Evolutionary conservation across 2,329 filamentous ascomycete genomes (phyloP), one percentile per base, ranked within the genome.

Genomic region (Hirsutella minnesotensis): DNA sequence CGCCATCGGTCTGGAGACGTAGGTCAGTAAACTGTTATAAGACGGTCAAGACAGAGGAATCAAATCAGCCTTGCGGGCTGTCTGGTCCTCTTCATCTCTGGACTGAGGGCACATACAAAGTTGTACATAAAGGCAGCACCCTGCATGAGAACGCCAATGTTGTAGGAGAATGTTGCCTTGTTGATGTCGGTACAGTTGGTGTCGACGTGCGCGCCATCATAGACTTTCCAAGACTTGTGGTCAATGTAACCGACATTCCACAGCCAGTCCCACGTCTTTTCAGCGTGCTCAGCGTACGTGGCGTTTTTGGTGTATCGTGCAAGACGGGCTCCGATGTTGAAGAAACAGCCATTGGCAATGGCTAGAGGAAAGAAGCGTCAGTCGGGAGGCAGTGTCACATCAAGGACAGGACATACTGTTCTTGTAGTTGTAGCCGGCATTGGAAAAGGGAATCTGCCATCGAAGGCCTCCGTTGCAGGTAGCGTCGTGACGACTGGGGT

Each of bases 381-480:
- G 9, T n/a, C 33, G 9, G 18, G 7, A 16, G 33, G 33, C 13
- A 34, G 31, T 16, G n/a, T 15, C 13, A 3, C 15, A 12, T n/a
- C n/a, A n/a, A n/a, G n/a, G n/a, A n/a, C n/a, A n/a, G 10, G n/a
- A 57, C 62, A 27, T 58, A 70, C 67, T 72, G 55, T 81, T 81
- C 60, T 81, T 92, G 68, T 89, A 88, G 54, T 80, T 73, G 59
- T 85, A 92, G 20, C 86, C 86, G 24, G 68, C 71, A 55, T 89
- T 87, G 50, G 81, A 80, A 1, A 75, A 67, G 44, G 79, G 85
- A 46, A 90, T 83, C 65, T 92, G 85, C 83, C 83, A 87, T 52
- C 83, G 70, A 51, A 89, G 56, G 9, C 84, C 85, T 49, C 84
- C 84, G 19, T 69, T 67, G 53, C 85, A 89, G 2, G 68, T 69